phyloP scores from a whole-genome alignment of 2,329 filamentous ascomycete genomes.

The Colletotrichum eremochloae region DNA sequence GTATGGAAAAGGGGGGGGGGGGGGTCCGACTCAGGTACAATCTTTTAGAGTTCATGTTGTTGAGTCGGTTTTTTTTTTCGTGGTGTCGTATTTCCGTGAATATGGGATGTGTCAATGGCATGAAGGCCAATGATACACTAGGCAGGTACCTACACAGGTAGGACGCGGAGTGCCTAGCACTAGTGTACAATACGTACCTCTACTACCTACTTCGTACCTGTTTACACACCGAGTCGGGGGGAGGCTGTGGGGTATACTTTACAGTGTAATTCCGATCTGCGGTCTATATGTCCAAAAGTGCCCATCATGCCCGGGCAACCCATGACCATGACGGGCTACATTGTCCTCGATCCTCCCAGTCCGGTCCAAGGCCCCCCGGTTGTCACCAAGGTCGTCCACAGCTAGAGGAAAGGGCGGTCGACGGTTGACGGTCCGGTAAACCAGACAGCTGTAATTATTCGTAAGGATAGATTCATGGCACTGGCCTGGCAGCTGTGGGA shows the following conservation, averaged over 20 bases:
- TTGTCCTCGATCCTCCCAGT: neutral
- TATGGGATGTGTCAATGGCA: neutral
- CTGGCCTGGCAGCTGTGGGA: slow-evolving; percentile 18
- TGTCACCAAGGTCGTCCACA: neutral
- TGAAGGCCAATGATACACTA: neutral
- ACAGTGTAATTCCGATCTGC: slow-evolving; percentile 30
- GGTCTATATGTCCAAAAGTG: neutral
- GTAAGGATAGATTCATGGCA: too few species aligned
- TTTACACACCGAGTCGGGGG: slow-evolving; percentile 16
- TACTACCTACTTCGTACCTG: too few species aligned
- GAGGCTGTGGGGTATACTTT: slow-evolving; percentile 2
- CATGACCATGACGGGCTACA: neutral
- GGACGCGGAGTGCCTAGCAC: too few species aligned
- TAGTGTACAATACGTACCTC: too few species aligned
- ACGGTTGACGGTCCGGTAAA: neutral
- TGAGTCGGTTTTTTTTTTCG: neutral
- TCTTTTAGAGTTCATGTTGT: slow-evolving; percentile 18
- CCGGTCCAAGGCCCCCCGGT: neutral
- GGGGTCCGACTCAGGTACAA: slow-evolving; percentile 1
- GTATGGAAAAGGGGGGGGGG: neutral
- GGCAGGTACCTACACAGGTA: too few species aligned
- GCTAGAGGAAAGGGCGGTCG: neutral
- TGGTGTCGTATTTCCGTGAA: slow-evolving; percentile 20
- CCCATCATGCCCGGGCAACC: neutral
- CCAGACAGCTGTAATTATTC: neutral